phyloP scores from a whole-genome alignment of 192 early-diverging fungal genomes.

The Dissophora ornata region DNA sequence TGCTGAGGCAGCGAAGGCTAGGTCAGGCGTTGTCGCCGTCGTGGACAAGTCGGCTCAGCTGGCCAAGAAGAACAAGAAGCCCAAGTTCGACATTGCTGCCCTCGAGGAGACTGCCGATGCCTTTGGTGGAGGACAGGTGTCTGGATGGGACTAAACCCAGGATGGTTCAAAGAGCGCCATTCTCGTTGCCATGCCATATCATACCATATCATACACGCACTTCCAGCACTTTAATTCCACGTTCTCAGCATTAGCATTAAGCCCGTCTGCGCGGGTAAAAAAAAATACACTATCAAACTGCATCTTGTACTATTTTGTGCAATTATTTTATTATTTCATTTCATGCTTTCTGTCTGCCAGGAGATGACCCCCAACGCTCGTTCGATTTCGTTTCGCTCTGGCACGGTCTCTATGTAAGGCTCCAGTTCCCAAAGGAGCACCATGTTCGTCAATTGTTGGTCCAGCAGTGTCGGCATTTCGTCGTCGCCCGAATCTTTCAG shows the following conservation, averaged over 20 bases:
- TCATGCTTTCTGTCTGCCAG: slow-evolving; percentile 47
- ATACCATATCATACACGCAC: too few relatives aligned
- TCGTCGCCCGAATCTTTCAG: slow-evolving; percentile 45
- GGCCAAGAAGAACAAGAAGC: slow-evolving; percentile 57
- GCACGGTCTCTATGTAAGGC: slow-evolving; percentile 41
- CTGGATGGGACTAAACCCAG: slow-evolving; percentile 52
- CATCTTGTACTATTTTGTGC: too few relatives aligned
- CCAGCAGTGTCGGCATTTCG: slow-evolving; percentile 34
- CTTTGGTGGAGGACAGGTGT: slow-evolving; percentile 40
- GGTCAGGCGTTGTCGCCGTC: slow-evolving; percentile 58
- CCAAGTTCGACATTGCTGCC: slow-evolving; percentile 56
- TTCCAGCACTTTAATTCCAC: too few relatives aligned
- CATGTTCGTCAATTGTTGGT: slow-evolving; percentile 48
- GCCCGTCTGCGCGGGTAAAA: too few relatives aligned
- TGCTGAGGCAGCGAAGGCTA: slow-evolving; percentile 37
- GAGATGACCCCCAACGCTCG: slow-evolving; percentile 25
- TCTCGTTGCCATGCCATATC: too few relatives aligned
- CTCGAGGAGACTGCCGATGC: slow-evolving; percentile 56
- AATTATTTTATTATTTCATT: slow-evolving; percentile 30
- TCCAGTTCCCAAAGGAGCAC: slow-evolving; percentile 46
- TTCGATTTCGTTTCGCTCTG: slow-evolving; percentile 30
- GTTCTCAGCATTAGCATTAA: too few relatives aligned
- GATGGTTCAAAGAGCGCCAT: too few relatives aligned
- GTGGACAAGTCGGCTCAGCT: slow-evolving; percentile 60
- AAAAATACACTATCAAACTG: not conserved